Base-by-base conservation (phyloP, 1,139 yeast species). In the Suhomyces guaymorum region DNA sequence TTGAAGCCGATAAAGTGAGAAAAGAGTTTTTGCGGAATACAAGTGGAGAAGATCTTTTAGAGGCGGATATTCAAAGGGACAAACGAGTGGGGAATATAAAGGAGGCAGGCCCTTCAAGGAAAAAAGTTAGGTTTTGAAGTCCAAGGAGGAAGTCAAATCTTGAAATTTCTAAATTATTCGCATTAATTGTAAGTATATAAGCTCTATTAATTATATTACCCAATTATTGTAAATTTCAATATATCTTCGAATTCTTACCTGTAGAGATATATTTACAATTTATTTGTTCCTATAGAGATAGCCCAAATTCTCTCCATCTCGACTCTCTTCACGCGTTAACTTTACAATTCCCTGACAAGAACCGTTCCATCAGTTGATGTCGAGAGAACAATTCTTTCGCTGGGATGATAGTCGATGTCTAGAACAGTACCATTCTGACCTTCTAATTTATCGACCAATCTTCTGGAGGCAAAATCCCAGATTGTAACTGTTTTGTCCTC, bases 341-440 rank as follows among this genome's bases (percentile, higher is more conserved):
- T 8, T 20, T 24, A 35, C 8, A 36, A 25, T 19, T 38, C 41
- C 45, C 81, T 59, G 5, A 78, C 55, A 3, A 78, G 66, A 2
- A 77, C 48, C 2, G 66, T 56, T 0, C 81, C 80, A 49, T 77
- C 84, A 3, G 63, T 57, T 3, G 82, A 72, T 7, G 75, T 51
- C 8, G 80, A 70, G 8, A 66, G 50, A 10, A 74, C 25, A 15
- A 77, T 63, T 0, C 61, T 59, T 24, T 61, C 52, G 4, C 39
- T 41, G 0, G 74, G 69, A 44, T 69, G 75, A 40, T 59, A 68
- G 46, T 72, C 78, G 4, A 82, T 75, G 51, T 78, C 88, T 18
- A 80, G 59, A 1, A 80, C 85, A 0, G 79, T 59, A 1, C 88
- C 85, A 6, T 54, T 49, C 49, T 84, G 92, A 2, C 89, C 90